These are phyloP conservation scores for Oropetium thomaeum DNA, from an alignment of 176 grass and related monocot species.

Conservation along the genomic window DNA sequence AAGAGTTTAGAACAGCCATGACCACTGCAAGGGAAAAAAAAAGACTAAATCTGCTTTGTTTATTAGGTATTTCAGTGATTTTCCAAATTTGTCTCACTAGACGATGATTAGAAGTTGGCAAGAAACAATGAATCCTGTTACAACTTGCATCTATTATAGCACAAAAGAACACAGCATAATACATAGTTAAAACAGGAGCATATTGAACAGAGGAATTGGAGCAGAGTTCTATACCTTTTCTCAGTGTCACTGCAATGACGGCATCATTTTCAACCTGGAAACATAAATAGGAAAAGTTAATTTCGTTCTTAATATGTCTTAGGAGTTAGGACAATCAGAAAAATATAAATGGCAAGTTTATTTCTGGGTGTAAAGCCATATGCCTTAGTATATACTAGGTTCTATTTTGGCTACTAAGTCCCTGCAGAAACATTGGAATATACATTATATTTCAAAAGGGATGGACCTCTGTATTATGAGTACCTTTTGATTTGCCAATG, in stretches of 20 bases:
- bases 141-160: background rate
- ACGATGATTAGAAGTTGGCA: background rate
- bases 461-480: background rate
- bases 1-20: background rate
- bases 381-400: background rate
- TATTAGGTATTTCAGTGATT: background rate
- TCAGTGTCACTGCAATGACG: slow-evolving; percentile 57
- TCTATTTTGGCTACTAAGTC: background rate
- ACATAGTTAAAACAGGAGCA: background rate
- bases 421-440: background rate
- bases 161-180: background rate
- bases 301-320: too few species aligned
- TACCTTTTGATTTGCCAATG: slow-evolving; percentile 55
- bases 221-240: slow-evolving; percentile 46
- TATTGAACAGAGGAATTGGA: background rate
- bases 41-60: background rate
- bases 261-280: slow-evolving; percentile 79
- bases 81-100: background rate
- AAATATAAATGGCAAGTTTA: background rate
- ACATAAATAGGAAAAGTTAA: slow-evolving; percentile 9
- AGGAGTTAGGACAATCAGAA: background rate
- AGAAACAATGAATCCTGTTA: background rate
- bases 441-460: background rate
- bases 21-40: background rate
- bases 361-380: background rate